These are phyloP conservation scores for Penicillium sumatraense DNA, from an alignment of 2,329 filamentous ascomycete species.

Conservation along the genomic window DNA sequence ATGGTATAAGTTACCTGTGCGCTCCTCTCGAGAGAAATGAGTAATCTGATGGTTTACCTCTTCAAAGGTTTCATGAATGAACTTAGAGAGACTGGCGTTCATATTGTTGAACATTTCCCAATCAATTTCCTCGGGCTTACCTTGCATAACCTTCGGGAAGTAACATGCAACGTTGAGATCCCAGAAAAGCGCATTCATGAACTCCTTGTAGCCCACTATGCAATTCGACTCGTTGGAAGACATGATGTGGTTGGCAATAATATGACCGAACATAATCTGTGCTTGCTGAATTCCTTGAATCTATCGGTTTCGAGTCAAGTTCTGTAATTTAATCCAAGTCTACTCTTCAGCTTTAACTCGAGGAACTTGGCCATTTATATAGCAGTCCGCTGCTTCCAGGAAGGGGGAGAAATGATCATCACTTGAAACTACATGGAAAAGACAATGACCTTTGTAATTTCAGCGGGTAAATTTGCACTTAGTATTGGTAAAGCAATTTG, in stretches of 20 bases:
- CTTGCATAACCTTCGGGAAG: conserved; percentile 3
- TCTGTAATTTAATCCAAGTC: too few relatives aligned
- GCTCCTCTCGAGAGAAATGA: background rate
- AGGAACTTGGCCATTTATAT: background rate
- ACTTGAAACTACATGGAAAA: too few relatives aligned
- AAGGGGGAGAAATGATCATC: background rate
- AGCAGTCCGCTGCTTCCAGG: background rate
- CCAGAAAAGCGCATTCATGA: conserved; percentile 24
- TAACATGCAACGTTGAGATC: conserved; percentile 23
- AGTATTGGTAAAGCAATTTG: too few relatives aligned
- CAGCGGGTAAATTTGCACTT: too few relatives aligned
- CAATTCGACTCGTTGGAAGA: too few relatives aligned
- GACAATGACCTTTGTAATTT: too few relatives aligned
- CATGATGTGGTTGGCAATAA: too few relatives aligned
- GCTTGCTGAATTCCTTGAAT: too few relatives aligned
- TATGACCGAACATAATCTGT: too few relatives aligned
- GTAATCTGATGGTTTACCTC: background rate
- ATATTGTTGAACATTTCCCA: background rate
- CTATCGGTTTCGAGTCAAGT: too few relatives aligned
- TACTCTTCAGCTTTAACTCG: background rate
- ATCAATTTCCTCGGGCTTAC: background rate
- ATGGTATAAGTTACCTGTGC: background rate
- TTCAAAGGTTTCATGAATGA: background rate
- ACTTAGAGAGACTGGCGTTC: background rate
- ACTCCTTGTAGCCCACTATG: too few relatives aligned